Conservation (phyloP, 306 rosid species). For the Quercus aquifolioides region DNA sequence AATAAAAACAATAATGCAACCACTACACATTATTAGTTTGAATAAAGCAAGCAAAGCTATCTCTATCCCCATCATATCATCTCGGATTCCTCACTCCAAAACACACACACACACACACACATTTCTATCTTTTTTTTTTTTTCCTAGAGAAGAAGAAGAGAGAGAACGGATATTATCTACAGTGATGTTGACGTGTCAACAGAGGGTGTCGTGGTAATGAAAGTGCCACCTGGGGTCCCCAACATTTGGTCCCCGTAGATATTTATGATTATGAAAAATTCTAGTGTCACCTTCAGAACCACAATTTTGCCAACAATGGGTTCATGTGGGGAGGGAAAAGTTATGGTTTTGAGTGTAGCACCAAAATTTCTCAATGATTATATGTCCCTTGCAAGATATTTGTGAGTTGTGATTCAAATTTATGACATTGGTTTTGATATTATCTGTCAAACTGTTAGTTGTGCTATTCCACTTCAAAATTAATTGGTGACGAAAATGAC, state of each 20-base stretch:
- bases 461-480: fast-evolving
- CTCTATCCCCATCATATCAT: constrained; percentile 11
- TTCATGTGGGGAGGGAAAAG: no score
- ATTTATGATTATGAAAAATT: no score
- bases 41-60: neutral
- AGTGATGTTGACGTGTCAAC: constrained; percentile 46
- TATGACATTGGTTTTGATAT: fast-evolving
- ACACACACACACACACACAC: neutral
- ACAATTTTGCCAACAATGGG: no score
- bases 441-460: fast-evolving
- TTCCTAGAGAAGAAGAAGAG: neutral
- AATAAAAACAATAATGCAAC: no score
- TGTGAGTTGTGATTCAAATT: no score
- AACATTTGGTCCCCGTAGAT: no score
- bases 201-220: constrained; percentile 29
- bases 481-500: fast-evolving
- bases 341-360: no score
- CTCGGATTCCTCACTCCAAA: constrained; percentile 24
- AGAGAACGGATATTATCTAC: neutral
- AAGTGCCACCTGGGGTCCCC: constrained; percentile 21
- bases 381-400: no score
- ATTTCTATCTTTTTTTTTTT: neutral
- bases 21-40: neutral
- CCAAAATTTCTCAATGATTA: no score
- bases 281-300: no score